phyloP scores from a whole-genome alignment of 768 basidiomycete species.

The Trametes coccinea region DNA sequence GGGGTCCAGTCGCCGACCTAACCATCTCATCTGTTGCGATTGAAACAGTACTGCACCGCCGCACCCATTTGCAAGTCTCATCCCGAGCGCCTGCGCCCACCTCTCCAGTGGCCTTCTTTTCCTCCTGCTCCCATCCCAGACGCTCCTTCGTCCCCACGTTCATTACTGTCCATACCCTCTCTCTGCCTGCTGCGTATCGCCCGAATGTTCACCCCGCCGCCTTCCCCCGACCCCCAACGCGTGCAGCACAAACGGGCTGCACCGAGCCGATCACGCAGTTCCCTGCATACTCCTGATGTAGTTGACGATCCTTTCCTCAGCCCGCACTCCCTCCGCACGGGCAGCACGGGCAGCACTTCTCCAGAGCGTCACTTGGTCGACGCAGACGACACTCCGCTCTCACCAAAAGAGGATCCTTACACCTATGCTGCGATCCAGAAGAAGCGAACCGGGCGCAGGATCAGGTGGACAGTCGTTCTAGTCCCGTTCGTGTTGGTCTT shows the following conservation, averaged over 20 bases:
- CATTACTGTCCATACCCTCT: conserved; percentile 11
- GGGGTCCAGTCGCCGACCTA: conserved; percentile 1
- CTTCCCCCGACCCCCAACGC: conserved; percentile 28
- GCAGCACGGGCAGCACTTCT: conserved; percentile 1
- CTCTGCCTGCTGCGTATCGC: not conserved
- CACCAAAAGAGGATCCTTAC: conserved; percentile 16
- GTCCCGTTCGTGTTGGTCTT: conserved; percentile 57
- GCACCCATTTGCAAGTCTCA: not conserved
- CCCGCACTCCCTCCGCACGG: not conserved
- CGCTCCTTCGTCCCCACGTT: conserved; percentile 19
- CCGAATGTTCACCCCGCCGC: conserved; percentile 43
- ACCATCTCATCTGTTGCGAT: conserved; percentile 14
- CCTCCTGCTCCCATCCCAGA: conserved; percentile 5
- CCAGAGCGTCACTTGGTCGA: not conserved
- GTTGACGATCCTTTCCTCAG: conserved; percentile 10
- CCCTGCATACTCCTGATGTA: conserved; percentile 7
- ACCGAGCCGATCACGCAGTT: not conserved
- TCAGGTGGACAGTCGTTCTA: conserved; percentile 53
- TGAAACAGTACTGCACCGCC: conserved; percentile 16
- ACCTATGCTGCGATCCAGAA: conserved; percentile 31
- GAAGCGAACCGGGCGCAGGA: conserved; percentile 45
- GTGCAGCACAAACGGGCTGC: conserved; percentile 5
- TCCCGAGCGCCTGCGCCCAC: conserved; percentile 10
- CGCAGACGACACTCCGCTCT: conserved; percentile 3
- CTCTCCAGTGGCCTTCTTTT: not conserved